Evolutionary conservation across 306 rosid genomes (phyloP).

Genomic region (Dalbergia cultrata): DNA sequence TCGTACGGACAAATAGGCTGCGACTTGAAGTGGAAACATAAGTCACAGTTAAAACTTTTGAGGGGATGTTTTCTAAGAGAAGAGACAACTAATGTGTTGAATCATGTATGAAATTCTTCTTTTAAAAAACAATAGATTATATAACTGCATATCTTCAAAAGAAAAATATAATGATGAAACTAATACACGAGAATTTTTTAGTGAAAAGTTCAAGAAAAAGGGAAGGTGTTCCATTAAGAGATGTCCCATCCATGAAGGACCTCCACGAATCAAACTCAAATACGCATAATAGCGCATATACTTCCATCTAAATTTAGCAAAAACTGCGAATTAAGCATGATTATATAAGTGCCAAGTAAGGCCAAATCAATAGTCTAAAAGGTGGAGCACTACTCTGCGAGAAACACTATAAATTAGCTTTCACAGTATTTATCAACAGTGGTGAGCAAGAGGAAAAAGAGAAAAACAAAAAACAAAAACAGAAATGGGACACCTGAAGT

Average conservation of each 20-base stretch:
- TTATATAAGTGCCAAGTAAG: not conserved
- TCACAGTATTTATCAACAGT: conserved; percentile 29
- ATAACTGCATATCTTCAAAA: not conserved
- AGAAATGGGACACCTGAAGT: conserved; percentile 30
- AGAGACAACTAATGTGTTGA: not conserved
- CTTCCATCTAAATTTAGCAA: not conserved
- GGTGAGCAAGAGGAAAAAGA: not conserved
- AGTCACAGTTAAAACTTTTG: not conserved
- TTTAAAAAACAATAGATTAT: not conserved
- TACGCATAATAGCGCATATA: not conserved
- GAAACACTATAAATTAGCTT: not conserved
- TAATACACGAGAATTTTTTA: not conserved
- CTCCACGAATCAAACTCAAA: too few relatives aligned
- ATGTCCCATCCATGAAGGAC: not conserved
- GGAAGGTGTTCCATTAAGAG: not conserved
- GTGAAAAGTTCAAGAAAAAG: not conserved
- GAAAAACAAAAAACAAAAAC: not conserved
- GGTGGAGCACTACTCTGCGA: not conserved
- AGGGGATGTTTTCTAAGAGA: not conserved
- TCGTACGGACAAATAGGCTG: not conserved
- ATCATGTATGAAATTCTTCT: not conserved
- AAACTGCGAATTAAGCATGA: not conserved
- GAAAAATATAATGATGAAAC: not conserved
- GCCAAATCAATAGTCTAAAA: not conserved
- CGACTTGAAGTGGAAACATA: not conserved